Evolutionary conservation across 2,329 filamentous ascomycete genomes (phyloP).

Genomic region (Hypoxylon sp.): DNA sequence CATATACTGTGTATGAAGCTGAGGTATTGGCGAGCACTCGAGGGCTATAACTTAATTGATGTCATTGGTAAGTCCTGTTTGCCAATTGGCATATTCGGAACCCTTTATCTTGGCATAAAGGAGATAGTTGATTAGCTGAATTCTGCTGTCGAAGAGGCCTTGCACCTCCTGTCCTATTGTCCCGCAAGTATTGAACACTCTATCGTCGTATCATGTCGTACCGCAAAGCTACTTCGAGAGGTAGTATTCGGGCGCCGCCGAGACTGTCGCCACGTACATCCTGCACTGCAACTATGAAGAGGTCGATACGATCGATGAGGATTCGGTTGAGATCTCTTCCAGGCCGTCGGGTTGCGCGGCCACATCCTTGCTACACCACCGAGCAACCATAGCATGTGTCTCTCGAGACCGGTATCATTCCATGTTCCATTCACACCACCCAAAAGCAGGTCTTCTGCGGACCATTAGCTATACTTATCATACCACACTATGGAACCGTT

Average conservation of each 20-base stretch:
- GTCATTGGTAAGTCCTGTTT: background rate
- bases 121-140: background rate
- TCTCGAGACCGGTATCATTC: constrained; percentile 10
- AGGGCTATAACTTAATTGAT: background rate
- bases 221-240: background rate
- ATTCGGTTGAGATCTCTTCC: background rate
- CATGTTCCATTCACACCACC: constrained; percentile 11
- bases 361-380: constrained; percentile 1
- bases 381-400: constrained; percentile 3
- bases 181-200: background rate
- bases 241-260: background rate
- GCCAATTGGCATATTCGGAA: background rate
- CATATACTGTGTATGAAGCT: background rate
- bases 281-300: constrained; percentile 3
- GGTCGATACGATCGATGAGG: constrained; percentile 5
- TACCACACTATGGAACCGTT: constrained; percentile 18
- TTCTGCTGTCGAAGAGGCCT: background rate
- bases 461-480: constrained; percentile 1
- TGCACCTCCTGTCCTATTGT: background rate
- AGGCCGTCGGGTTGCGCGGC: constrained; percentile 4
- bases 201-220: background rate
- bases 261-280: background rate
- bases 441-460: background rate
- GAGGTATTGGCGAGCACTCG: background rate
- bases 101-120: background rate